phyloP scores from a whole-genome alignment of 805 yeast species.

The Helenozyma rhizophorensis region DNA sequence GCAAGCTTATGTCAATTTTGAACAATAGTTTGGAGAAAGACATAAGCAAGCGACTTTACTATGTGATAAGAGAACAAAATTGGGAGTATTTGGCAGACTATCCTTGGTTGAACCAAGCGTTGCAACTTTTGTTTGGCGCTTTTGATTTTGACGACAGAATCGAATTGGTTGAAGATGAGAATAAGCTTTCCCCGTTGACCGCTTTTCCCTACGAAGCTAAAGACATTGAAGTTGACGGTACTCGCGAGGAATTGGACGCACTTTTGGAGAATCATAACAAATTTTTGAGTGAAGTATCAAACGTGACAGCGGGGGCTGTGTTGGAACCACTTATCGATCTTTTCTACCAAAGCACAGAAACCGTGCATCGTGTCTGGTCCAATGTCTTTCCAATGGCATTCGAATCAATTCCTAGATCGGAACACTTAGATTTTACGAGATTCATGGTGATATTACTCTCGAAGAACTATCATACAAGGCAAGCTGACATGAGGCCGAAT shows the following conservation, averaged over 20 bases:
- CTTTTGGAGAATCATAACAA: conserved; percentile 25
- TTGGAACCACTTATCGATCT: conserved; percentile 72
- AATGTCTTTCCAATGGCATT: conserved; percentile 79
- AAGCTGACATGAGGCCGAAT: conserved; percentile 80
- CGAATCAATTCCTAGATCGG: conserved; percentile 68
- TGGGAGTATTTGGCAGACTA: conserved; percentile 95
- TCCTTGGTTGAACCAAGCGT: conserved; percentile 92
- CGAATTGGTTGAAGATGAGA: conserved; percentile 43
- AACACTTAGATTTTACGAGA: conserved; percentile 79
- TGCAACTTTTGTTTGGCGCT: conserved; percentile 79
- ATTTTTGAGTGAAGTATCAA: conserved; percentile 27
- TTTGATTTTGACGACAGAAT: conserved; percentile 51
- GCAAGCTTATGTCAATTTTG: conserved; percentile 73
- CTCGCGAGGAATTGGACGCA: conserved; percentile 14
- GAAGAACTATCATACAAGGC: conserved; percentile 90
- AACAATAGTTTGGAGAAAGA: conserved; percentile 75
- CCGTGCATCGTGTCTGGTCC: conserved; percentile 82
- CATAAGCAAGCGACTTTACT: conserved; percentile 72
- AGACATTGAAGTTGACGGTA: conserved; percentile 22
- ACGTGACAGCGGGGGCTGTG: conserved; percentile 52
- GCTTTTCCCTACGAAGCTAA: conserved; percentile 28
- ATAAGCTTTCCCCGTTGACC: conserved; percentile 50
- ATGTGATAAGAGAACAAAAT: conserved; percentile 89
- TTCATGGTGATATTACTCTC: conserved; percentile 74
- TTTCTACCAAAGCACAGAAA: conserved; percentile 74